These are phyloP conservation scores for Gymnopilus dilepis DNA, from an alignment of 768 basidiomycete genomes.

Conservation along the genomic window DNA sequence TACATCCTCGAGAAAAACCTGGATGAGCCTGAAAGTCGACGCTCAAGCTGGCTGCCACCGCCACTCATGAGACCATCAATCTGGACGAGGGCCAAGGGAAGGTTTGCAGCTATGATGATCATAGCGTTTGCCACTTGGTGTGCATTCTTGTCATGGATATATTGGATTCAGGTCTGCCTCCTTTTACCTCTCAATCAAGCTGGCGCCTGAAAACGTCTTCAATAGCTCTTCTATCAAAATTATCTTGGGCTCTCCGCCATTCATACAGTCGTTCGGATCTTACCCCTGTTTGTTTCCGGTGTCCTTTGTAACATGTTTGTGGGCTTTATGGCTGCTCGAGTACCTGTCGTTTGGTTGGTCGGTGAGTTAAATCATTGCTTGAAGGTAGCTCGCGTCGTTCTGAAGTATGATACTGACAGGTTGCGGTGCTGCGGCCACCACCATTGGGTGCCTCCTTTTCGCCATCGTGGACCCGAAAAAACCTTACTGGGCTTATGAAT, in stretches of 20 bases:
- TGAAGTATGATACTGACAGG: constrained; percentile 2
- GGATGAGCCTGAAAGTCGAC: constrained; percentile 22
- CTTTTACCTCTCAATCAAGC: too few relatives aligned
- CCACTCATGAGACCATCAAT: constrained; percentile 69
- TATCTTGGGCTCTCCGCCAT: constrained; percentile 61
- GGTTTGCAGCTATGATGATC: constrained; percentile 62
- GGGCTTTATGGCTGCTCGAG: constrained; percentile 57
- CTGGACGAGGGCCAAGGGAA: constrained; percentile 67
- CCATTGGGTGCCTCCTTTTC: constrained; percentile 63
- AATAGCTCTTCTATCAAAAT: constrained; percentile 74
- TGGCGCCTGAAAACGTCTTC: neutral
- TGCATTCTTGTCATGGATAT: constrained; percentile 57
- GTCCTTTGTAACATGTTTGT: constrained; percentile 68
- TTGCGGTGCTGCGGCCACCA: constrained; percentile 63
- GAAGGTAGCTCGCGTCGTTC: neutral
- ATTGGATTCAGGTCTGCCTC: constrained; percentile 35
- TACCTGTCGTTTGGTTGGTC: constrained; percentile 63
- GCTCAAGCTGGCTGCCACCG: constrained; percentile 47
- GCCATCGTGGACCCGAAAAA: constrained; percentile 63
- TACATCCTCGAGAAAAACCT: constrained; percentile 54
- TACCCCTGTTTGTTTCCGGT: constrained; percentile 79
- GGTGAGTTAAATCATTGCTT: constrained; percentile 42
- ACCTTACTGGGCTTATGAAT: constrained; percentile 78
- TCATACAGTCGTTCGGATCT: constrained; percentile 63
- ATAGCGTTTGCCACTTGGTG: constrained; percentile 75